Evolutionary conservation across 2,329 filamentous ascomycete species (phyloP).

Genomic region (Colletotrichum scovillei): DNA sequence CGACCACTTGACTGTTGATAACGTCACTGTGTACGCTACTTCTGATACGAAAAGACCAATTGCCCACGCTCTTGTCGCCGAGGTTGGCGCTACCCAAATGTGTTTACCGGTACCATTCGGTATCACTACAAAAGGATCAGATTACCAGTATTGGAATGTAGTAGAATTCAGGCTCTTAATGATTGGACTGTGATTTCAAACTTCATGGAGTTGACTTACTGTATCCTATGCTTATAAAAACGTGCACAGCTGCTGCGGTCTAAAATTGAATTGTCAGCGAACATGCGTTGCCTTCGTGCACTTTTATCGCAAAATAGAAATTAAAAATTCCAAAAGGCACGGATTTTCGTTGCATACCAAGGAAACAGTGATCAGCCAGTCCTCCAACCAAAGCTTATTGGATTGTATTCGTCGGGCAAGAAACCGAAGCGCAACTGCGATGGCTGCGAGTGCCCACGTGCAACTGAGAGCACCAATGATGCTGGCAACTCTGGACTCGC

Average conservation of each 20-base stretch:
- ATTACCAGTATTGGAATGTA: no score
- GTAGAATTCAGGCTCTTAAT: neutral
- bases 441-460: slow-evolving; percentile 36
- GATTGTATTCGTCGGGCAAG: slow-evolving; percentile 36
- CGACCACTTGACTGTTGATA: slow-evolving; percentile 39
- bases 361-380: slow-evolving; percentile 40
- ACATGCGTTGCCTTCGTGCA: no score
- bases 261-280: neutral
- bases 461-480: slow-evolving; percentile 36
- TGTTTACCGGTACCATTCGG: slow-evolving; percentile 39
- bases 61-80: slow-evolving; percentile 37
- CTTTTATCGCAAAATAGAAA: neutral
- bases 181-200: neutral
- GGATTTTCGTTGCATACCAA: slow-evolving; percentile 34
- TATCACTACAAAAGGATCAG: slow-evolving; percentile 26
- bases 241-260: slow-evolving; percentile 32
- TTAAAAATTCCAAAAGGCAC: neutral
- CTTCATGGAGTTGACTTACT: slow-evolving; percentile 27
- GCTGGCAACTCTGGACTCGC: slow-evolving; percentile 33
- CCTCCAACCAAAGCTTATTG: slow-evolving; percentile 39
- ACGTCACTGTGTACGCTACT: slow-evolving; percentile 36
- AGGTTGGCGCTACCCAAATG: slow-evolving; percentile 38
- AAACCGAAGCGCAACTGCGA: slow-evolving; percentile 37
- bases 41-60: slow-evolving; percentile 40
- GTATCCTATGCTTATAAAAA: slow-evolving; percentile 35